Percentiles rank a stretch among this genome's conserved stretches.
Evolutionary conservation across 139 green algal genomes (phyloP).

Genomic region (Tetradesmus lagerheimii): DNA sequence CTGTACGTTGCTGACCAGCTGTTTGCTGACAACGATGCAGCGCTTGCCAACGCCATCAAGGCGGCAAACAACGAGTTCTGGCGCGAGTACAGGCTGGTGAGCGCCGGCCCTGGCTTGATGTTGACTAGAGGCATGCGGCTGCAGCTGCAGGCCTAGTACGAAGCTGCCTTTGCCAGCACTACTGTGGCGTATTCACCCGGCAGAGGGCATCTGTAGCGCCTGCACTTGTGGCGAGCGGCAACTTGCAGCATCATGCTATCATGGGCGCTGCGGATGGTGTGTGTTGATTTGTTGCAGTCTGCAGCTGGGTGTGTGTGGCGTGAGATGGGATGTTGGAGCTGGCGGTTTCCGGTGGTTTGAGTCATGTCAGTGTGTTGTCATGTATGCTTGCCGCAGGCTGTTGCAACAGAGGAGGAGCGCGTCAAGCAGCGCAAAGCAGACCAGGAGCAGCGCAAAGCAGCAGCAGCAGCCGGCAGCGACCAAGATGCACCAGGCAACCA

Average conservation of each 20-base stretch:
- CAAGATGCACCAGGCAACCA: not conserved
- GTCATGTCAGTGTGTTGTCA: no score
- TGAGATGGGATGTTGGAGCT: no score
- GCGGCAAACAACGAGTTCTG: conserved; percentile 31
- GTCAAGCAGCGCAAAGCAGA: not conserved
- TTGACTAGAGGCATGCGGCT: no score
- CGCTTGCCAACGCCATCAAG: conserved; percentile 10
- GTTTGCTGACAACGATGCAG: conserved; percentile 21
- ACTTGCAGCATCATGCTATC: no score
- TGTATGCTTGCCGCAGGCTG: not conserved
- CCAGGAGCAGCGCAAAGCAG: not conserved
- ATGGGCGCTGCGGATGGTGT: no score
- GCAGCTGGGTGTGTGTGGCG: no score
- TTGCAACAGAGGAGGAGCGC: conserved; percentile 7
- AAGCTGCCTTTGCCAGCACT: no score
- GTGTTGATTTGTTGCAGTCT: no score
- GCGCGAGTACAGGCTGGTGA: conserved; percentile 25
- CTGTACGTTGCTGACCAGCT: conserved; percentile 17
- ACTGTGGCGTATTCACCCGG: no score
- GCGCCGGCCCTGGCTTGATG: not conserved
- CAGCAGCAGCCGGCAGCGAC: not conserved
- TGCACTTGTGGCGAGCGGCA: not conserved
- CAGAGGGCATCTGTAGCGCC: no score
- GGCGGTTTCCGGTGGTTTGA: no score
- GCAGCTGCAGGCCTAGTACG: no score